Evolutionary conservation across 2,329 filamentous ascomycete species (phyloP).

Genomic region (Penicillium sp.): DNA sequence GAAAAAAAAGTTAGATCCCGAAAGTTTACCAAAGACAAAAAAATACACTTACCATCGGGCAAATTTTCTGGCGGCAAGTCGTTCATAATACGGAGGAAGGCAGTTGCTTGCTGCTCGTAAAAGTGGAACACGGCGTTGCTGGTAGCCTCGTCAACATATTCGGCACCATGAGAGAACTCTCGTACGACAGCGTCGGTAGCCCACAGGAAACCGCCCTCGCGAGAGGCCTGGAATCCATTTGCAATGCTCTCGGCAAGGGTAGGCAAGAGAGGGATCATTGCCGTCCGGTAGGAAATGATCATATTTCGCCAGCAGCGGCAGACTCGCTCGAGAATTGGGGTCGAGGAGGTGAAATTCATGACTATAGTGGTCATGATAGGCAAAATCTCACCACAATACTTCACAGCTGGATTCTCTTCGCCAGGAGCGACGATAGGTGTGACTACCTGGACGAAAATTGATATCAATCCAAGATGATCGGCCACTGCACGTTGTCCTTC

Average conservation of each 20-base stretch:
- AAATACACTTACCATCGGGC: slow-evolving; percentile 54
- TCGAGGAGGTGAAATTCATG: slow-evolving; percentile 77
- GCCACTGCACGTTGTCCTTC: slow-evolving; percentile 80
- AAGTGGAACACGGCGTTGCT: slow-evolving; percentile 87
- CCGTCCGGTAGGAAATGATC: slow-evolving; percentile 89
- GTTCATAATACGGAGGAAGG: slow-evolving; percentile 82
- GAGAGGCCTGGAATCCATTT: slow-evolving; percentile 73
- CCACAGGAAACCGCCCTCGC: slow-evolving; percentile 98
- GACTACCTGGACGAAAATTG: slow-evolving; percentile 74
- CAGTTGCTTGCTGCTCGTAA: slow-evolving; percentile 87
- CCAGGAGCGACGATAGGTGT: slow-evolving; percentile 67
- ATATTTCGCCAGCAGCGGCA: slow-evolving; percentile 96
- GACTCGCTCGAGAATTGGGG: slow-evolving; percentile 85
- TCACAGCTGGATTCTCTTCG: slow-evolving; percentile 81
- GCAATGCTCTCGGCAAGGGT: slow-evolving; percentile 84
- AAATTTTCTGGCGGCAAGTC: slow-evolving; percentile 72
- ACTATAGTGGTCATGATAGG: slow-evolving; percentile 79
- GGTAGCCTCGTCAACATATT: slow-evolving; percentile 74
- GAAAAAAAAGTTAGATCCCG: slow-evolving; percentile 9
- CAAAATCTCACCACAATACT: slow-evolving; percentile 93
- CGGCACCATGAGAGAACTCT: slow-evolving; percentile 87
- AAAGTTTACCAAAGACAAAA: neutral
- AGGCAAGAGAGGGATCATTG: slow-evolving; percentile 77
- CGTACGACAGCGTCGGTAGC: slow-evolving; percentile 90
- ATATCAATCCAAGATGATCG: slow-evolving; percentile 89